Conservation (phyloP, 805 yeast genomes). For the Kodamaea nitidulidarum region DNA sequence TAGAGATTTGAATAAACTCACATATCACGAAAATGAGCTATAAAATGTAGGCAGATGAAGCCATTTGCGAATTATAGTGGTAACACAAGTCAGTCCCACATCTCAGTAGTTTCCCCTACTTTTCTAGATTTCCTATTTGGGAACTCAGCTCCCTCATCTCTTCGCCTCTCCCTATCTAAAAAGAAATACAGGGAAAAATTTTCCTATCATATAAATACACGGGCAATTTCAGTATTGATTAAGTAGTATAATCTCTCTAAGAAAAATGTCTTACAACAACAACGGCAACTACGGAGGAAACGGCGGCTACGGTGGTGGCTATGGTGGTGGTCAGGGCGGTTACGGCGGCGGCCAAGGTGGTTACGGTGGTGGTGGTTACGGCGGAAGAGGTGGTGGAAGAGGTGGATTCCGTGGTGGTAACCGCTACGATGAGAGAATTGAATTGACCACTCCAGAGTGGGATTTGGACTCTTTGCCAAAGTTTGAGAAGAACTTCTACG, state of each 20-base stretch:
- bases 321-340: conserved; percentile 20
- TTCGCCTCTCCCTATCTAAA: conserved; percentile 4
- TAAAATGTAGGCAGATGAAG: too few relatives aligned
- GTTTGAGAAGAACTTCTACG: conserved; percentile 93
- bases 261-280: conserved; percentile 37
- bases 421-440: conserved; percentile 40
- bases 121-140: background rate
- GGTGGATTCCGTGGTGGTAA: conserved; percentile 34
- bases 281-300: conserved; percentile 10
- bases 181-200: conserved; percentile 7
- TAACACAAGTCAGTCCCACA: background rate
- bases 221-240: background rate
- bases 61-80: too few relatives aligned
- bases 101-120: background rate
- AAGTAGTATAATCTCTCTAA: background rate
- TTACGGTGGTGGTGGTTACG: conserved; percentile 25
- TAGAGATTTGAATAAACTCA: background rate
- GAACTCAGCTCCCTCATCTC: conserved; percentile 4
- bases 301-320: conserved; percentile 21
- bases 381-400: conserved; percentile 37
- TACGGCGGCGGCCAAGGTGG: conserved; percentile 17
- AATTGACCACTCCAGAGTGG: conserved; percentile 74
- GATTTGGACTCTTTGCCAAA: conserved; percentile 72
- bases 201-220: conserved; percentile 4
- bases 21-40: too few relatives aligned